Evolutionary conservation across 2,329 filamentous ascomycete genomes (phyloP).

Genomic region (Cladosporium sp.): DNA sequence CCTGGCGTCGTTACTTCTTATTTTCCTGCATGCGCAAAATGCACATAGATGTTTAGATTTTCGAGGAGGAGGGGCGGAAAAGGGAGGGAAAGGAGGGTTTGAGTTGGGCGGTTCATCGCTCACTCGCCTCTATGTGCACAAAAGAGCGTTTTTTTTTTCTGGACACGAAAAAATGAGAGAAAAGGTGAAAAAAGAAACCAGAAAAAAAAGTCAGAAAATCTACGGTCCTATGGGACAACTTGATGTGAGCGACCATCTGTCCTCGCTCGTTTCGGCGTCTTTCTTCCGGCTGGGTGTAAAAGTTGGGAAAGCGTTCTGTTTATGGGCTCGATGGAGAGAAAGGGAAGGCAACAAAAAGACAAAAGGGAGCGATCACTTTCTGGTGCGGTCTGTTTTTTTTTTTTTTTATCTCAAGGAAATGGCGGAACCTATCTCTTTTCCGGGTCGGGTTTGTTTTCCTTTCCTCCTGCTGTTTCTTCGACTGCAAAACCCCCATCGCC

Average conservation of each 20-base stretch:
- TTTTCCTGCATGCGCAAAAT: slow-evolving; percentile 24
- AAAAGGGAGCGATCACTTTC: background rate
- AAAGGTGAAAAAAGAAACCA: background rate
- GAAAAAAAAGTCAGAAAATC: background rate
- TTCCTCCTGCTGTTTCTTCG: background rate
- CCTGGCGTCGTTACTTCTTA: slow-evolving; percentile 24
- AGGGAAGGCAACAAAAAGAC: background rate
- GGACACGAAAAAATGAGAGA: background rate
- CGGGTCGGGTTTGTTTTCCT: too few relatives aligned
- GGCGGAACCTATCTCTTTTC: slow-evolving; percentile 1
- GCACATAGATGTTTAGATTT: slow-evolving; percentile 22
- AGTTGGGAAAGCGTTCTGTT: background rate
- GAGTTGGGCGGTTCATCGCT: too few relatives aligned
- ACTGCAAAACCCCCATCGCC: background rate
- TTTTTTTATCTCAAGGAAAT: background rate
- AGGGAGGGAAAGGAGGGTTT: slow-evolving; percentile 2
- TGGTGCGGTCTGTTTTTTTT: too few relatives aligned
- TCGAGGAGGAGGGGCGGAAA: too few relatives aligned
- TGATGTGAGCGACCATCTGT: background rate
- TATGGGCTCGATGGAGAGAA: too few relatives aligned
- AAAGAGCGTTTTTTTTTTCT: background rate
- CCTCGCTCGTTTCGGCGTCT: background rate
- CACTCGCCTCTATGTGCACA: background rate
- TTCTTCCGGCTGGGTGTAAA: slow-evolving; percentile 3
- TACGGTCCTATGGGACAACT: too few relatives aligned